These are phyloP conservation scores for Mortierella hygrophila DNA, from an alignment of 192 early-diverging fungal species.

Conservation along the genomic window DNA sequence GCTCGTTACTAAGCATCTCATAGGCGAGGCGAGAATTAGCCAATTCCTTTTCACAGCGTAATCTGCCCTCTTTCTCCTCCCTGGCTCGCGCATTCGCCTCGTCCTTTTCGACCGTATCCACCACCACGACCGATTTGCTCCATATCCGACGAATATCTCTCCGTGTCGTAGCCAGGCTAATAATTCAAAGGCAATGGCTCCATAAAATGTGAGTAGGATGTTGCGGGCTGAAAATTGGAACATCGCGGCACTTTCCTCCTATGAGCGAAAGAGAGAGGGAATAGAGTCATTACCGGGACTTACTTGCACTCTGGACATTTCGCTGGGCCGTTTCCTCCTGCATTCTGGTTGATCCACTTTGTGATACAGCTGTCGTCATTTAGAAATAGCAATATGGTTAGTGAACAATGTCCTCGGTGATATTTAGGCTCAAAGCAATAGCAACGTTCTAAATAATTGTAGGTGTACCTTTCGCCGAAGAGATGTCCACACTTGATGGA, in stretches of 20 bases:
- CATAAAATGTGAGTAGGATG: not conserved
- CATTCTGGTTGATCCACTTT: constrained; percentile 41
- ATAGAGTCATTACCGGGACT: not conserved
- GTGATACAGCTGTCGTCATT: constrained; percentile 36
- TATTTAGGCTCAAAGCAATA: not conserved
- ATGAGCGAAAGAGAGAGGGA: not conserved
- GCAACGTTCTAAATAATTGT: not conserved
- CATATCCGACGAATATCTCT: constrained; percentile 53
- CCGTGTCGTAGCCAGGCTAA: constrained; percentile 22
- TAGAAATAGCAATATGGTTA: not conserved
- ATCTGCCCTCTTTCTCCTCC: constrained; percentile 29
- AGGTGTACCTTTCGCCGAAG: constrained; percentile 48
- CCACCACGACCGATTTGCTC: constrained; percentile 44
- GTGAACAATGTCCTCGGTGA: not conserved
- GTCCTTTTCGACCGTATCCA: constrained; percentile 48
- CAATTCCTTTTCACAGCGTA: constrained; percentile 27
- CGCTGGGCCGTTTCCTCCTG: constrained; percentile 5
- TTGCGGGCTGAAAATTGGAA: no score
- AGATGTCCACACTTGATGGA: constrained; percentile 56
- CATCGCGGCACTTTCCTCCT: no score
- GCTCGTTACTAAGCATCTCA: constrained; percentile 41
- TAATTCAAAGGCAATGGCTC: no score
- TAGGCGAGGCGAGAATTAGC: constrained; percentile 36
- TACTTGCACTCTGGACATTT: constrained; percentile 63
- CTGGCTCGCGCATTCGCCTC: constrained; percentile 15